Base-by-base conservation (phyloP, 768 basidiomycete species). In the Naganishia randhawae region DNA sequence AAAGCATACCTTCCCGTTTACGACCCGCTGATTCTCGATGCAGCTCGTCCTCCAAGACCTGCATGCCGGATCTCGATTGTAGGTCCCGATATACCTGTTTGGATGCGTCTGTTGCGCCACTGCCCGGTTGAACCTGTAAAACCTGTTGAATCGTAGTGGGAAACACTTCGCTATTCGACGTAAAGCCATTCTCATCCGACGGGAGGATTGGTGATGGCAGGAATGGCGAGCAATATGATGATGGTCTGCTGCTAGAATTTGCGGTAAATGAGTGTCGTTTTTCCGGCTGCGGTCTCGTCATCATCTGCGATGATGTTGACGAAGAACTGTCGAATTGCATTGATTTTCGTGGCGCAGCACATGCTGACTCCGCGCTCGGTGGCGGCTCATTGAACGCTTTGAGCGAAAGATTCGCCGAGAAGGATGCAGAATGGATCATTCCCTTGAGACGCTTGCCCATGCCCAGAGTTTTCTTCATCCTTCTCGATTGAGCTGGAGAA, bases 1-100 rank as follows among this genome's bases (percentile, higher is more conserved):
- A 80, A 10, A 80, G 52, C 17, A 80, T 72, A n/a, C 78, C 78
- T 68, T 80, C 78, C 57, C 74, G 75, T 71, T 78, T 78, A 52
- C 77, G 67, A 19, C 78, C 78, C 1, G 72, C 76, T 33, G 69
- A 70, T 63, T 75, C 76, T 37, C 78, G 55, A 61, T 64, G 33
- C 42, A 69, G 72, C 52, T 76, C 77, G 45, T 78, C 76, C 71
- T 37, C 71, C 72, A 31, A 67, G 69, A 32, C 69, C 71, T 37
- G 57, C 14, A 81, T 83, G 1, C 81, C 80, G 37, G 84, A 81
- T 27, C 32, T 45, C 11, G 50, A 50, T 48, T 70, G 69, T 16
- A 70, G 31, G 50, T 70, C 69, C 14, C 69, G 54, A 31, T 66
- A 66, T 11, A 45, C 50, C 19, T 65, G 69, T 19, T 19, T 42